Evolutionary conservation across 1,284 basidiomycete species (phyloP), one percentile per base, ranked within the genome.

Genomic region (Melampsora americana): DNA sequence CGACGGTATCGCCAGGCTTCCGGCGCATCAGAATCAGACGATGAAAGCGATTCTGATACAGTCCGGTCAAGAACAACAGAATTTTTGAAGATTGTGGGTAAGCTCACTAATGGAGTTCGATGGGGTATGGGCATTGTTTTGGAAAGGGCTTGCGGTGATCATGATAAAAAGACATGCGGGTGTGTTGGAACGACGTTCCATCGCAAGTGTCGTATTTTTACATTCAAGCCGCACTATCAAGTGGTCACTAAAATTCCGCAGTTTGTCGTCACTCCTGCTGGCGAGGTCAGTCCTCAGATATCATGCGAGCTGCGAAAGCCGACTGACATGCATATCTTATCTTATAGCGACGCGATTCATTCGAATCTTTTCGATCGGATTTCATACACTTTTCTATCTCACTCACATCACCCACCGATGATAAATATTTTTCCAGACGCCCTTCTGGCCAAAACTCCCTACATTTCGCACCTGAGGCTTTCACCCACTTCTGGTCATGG

Each of bases 301-400:
- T 44, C 18, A 3, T 75, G 56, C 7, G 12, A 32, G 4, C 7
- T 26, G 20, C n/a, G 6, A 9, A 14, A 65, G 69, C 61, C 23
- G 7, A 59, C 28, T 26, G 11, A 59, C 28, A 59, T 79, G 42
- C 76, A 11, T 53, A 79, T 35, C 23, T 77, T 89, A 76, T 28
- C 1, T 50, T 18, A 46, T 56, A 80, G 80, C 64, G 81, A 28
- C 83, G 86, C 50, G 95, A 99, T 84, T 95, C 94, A 0, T 97
- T 89, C 83, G 88, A 88, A 77, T 91, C 88, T 1, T 98, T 97
- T 84, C 89, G 95, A 44, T 96, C 94, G 9, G 90, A 98, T 83
- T 96, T 93, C 82, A 89, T 97, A 77, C 95, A 99, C 84, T 87
- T 96, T 72, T 94, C 93, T 0, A 86, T 95, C 64, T 97, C 94